Conservation (phyloP, 2,329 filamentous ascomycete genomes). For the Botrytis elliptica region DNA sequence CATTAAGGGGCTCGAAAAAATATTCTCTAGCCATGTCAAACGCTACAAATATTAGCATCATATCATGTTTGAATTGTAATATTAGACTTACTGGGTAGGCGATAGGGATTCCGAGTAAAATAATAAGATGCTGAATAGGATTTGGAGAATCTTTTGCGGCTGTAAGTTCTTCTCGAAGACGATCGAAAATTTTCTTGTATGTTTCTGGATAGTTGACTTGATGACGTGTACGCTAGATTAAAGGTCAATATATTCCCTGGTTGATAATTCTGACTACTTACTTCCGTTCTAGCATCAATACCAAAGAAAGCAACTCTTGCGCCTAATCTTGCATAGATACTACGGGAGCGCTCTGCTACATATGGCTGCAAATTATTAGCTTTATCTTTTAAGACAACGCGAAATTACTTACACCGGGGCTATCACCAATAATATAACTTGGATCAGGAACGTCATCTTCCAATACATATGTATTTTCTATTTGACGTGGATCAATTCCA, state of each 20-base stretch:
- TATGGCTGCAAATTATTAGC: constrained; percentile 59
- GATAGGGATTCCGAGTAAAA: constrained; percentile 83
- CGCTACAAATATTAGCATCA: constrained; percentile 49
- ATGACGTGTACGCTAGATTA: constrained; percentile 68
- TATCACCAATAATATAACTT: constrained; percentile 63
- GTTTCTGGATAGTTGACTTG: constrained; percentile 94
- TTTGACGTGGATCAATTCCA: constrained; percentile 65
- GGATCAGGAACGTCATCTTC: constrained; percentile 59
- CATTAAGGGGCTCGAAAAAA: constrained; percentile 81
- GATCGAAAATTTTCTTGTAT: constrained; percentile 78
- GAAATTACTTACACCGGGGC: constrained; percentile 48
- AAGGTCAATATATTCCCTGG: neutral
- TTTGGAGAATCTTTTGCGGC: constrained; percentile 65
- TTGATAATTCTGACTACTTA: constrained; percentile 9
- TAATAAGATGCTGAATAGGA: constrained; percentile 83
- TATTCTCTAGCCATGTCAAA: constrained; percentile 94
- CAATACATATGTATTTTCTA: constrained; percentile 72
- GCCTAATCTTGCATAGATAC: constrained; percentile 81
- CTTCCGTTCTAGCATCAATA: constrained; percentile 86
- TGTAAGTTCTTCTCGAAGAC: constrained; percentile 70
- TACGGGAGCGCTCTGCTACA: constrained; percentile 83
- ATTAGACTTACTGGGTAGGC: constrained; percentile 67
- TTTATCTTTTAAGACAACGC: neutral
- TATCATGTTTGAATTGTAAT: neutral
- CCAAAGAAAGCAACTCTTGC: constrained; percentile 81